These are phyloP conservation scores for Saccharomyces hybrid DNA, from an alignment of 1,139 yeast genomes.

Conservation along the genomic window DNA sequence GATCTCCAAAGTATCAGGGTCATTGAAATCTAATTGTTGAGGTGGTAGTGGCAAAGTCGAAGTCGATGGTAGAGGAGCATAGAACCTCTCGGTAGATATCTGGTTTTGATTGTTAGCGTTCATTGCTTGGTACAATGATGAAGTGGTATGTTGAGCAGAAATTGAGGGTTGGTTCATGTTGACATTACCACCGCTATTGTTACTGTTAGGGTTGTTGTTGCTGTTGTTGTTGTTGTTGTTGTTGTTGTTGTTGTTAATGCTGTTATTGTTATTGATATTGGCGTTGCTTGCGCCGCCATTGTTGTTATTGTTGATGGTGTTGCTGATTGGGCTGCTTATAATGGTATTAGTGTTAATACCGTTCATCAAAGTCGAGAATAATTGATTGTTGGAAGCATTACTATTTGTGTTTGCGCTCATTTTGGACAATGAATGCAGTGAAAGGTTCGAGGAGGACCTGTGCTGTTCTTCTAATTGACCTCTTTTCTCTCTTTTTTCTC, in stretches of 20 bases:
- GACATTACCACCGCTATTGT: conserved; percentile 9
- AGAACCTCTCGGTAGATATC: conserved; percentile 47
- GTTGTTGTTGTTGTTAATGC: too few relatives aligned
- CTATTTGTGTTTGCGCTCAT: conserved; percentile 32
- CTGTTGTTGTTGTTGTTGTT: too few relatives aligned
- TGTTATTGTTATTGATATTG: too few relatives aligned
- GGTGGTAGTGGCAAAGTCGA: conserved; percentile 45
- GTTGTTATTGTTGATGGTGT: conserved; percentile 3
- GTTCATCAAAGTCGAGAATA: conserved; percentile 17
- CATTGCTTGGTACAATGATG: conserved; percentile 10
- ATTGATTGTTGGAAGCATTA: conserved; percentile 4
- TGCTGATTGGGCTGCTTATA: background rate
- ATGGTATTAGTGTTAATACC: conserved; percentile 5
- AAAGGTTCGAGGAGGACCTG: conserved; percentile 61
- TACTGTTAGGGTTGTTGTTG: conserved; percentile 9
- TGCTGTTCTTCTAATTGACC: conserved; percentile 97
- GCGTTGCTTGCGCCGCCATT: too few relatives aligned
- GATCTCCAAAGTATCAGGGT: conserved; percentile 79
- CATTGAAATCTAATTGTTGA: conserved; percentile 71
- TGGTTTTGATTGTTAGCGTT: conserved; percentile 5
- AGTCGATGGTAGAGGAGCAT: conserved; percentile 49
- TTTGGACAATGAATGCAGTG: conserved; percentile 60
- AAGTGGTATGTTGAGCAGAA: conserved; percentile 20
- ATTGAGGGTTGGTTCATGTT: conserved; percentile 13
- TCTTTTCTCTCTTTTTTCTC: conserved; percentile 90